Conservation (phyloP, 176 grass and related monocot genomes). For the Paspalum vaginatum region DNA sequence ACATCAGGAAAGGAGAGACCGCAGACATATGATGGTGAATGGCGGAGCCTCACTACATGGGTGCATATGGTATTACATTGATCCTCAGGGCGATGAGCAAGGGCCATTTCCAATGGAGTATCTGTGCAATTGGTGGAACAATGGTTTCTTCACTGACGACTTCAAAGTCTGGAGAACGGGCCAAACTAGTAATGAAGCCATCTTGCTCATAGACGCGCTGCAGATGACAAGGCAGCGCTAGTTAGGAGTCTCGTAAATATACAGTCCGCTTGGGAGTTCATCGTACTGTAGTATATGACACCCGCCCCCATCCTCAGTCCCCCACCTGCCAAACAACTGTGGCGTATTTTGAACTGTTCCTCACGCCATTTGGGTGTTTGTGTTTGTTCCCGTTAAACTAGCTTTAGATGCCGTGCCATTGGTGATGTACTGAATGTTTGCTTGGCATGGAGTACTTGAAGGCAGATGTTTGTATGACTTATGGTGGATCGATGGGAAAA, state of each 20-base stretch:
- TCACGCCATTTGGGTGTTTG: no score
- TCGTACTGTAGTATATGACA: no score
- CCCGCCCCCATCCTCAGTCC: no score
- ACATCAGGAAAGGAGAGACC: not conserved
- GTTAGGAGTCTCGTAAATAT: not conserved
- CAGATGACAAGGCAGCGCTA: not conserved
- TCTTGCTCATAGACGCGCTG: conserved; percentile 58
- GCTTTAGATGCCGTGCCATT: no score
- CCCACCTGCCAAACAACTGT: no score
- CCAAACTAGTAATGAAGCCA: conserved; percentile 47
- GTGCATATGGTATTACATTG: conserved; percentile 52
- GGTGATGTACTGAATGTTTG: no score
- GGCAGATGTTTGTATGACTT: no score
- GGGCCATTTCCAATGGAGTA: conserved; percentile 55
- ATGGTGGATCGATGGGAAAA: not conserved
- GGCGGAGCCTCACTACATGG: not conserved
- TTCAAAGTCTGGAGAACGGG: conserved; percentile 73
- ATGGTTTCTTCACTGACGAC: conserved; percentile 46
- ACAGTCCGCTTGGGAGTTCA: no score
- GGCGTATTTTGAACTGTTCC: no score
- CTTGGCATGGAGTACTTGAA: no score
- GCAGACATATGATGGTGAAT: not conserved
- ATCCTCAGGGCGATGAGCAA: conserved; percentile 57
- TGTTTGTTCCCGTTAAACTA: no score
- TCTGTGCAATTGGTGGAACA: conserved; percentile 37